A percentile compares a stretch with the other conserved stretches of the same genome.
Evolutionary conservation across 805 yeast genomes (phyloP).

Genomic region (Yamadazyma paraphyllophila): DNA sequence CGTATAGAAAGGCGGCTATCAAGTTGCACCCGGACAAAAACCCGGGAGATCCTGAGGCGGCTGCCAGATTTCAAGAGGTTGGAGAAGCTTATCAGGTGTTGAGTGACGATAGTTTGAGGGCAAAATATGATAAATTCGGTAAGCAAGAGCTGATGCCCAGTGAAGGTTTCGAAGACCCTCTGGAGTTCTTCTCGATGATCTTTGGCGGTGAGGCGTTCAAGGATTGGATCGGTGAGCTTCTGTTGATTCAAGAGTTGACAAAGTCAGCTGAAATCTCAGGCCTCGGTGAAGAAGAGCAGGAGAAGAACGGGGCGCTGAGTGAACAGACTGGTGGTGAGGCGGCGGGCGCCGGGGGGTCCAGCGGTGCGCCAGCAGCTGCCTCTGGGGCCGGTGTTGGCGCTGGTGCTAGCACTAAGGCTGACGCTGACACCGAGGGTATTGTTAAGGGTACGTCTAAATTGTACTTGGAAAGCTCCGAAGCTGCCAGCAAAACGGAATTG

Average conservation of each 20-base stretch:
- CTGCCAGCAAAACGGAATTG: slow-evolving; percentile 20
- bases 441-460: slow-evolving; percentile 7
- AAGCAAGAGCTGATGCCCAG: slow-evolving; percentile 60
- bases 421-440: slow-evolving; percentile 1
- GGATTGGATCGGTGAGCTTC: slow-evolving; percentile 82
- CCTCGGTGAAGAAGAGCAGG: slow-evolving; percentile 27
- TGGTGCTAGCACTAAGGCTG: too few species aligned
- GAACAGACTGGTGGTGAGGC: background rate
- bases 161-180: slow-evolving; percentile 78
- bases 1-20: slow-evolving; percentile 45
- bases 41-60: slow-evolving; percentile 46
- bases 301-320: background rate
- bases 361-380: background rate
- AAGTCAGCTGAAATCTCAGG: slow-evolving; percentile 44
- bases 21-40: slow-evolving; percentile 45
- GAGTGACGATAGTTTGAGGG: slow-evolving; percentile 60
- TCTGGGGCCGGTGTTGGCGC: too few species aligned
- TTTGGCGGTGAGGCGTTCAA: slow-evolving; percentile 82
- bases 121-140: slow-evolving; percentile 72
- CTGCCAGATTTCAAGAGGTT: slow-evolving; percentile 44
- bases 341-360: too few species aligned
- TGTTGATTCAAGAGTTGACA: slow-evolving; percentile 43
- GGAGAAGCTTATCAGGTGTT: slow-evolving; percentile 79
- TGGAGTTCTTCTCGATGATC: slow-evolving; percentile 77
- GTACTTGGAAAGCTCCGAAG: slow-evolving; percentile 15